A percentile compares a stretch with the other conserved stretches of the same genome.
phyloP scores from a whole-genome alignment of 208 protist species.

The Leishmania guyanensis region DNA sequence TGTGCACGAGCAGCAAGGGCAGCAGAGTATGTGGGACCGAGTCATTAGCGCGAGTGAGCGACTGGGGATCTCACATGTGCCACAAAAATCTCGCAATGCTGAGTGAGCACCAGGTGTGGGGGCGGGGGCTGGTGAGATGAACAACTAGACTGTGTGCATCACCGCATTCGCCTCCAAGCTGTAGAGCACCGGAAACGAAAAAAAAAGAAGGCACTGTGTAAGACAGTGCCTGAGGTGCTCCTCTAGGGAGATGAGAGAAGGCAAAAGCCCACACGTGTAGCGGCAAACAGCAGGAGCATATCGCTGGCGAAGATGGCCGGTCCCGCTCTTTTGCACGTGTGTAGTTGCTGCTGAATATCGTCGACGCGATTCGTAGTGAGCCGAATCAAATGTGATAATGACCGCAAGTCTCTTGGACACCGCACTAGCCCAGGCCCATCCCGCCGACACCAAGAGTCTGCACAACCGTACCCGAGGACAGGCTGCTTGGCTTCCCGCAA shows the following conservation, averaged over 20 bases:
- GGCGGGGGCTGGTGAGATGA: background rate
- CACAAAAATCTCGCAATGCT: background rate
- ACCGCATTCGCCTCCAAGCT: background rate
- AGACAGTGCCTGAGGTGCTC: background rate
- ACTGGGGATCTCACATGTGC: background rate
- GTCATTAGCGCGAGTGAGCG: background rate
- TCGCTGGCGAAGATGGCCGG: background rate
- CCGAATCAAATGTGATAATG: background rate
- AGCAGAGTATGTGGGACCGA: background rate
- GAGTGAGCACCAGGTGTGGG: background rate
- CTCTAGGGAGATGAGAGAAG: background rate
- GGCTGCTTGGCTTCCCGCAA: background rate
- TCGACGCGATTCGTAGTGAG: background rate
- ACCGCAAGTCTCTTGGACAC: background rate
- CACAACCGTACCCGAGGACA: background rate
- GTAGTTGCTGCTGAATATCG: background rate
- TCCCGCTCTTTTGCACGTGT: background rate
- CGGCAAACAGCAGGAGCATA: background rate
- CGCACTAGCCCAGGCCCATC: background rate
- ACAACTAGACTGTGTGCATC: background rate
- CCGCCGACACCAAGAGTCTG: background rate
- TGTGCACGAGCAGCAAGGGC: background rate
- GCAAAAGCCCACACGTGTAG: background rate
- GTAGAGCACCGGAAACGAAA: background rate
- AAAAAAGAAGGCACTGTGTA: background rate